Evolutionary conservation across 2,329 filamentous ascomycete genomes (phyloP), one percentile per base, ranked within the genome.

Genomic region (Cladophialophora chaetospira): DNA sequence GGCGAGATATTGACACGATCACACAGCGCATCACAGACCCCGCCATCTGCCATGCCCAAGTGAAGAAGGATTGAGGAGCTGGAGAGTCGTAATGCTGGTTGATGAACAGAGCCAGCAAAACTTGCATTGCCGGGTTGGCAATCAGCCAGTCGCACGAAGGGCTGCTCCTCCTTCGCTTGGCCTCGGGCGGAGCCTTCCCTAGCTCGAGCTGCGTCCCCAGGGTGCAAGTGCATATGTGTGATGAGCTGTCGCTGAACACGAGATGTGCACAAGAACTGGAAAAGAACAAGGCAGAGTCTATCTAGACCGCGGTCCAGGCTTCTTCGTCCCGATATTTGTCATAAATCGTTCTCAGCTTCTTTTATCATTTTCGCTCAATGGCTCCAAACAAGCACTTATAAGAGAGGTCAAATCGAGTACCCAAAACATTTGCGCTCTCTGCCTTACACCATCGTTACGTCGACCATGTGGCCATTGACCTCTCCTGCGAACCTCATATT

Each of bases 311-410:
- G 8, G 15, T 9, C 36, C 36, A 40, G 15, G 17, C 36, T 4
- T 15, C 28, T 49, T 17, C 6, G 21, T 35, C 10, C 29, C 44
- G 11, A 25, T 23, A 35, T 35, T 26, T 49, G 5, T 36, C 31
- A n/a, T 33, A 49, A 21, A 17, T 38, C 46, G 31, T 49, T 31
- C 21, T 49, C 46, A 17, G 35, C 46, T 38, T 17, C 36, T 40
- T n/a, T 21, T 40, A 19, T 49, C 23, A 25, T 38, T 38, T 49
- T 49, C 46, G 46, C 46, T 49, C 23, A 49, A 49, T 23, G 25
- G 35, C 46, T 49, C 19, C 23, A 26, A 49, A 36, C 21, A 26
- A 38, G 35, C 25, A 21, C 28, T 21, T 44, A 44, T 38, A 49
- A 17, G 46, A 49, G n/a, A 38, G 36, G 36, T 40, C 36, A 15